Base-by-base conservation (phyloP, 2,329 filamentous ascomycete species). In the Penicillium sp. region DNA sequence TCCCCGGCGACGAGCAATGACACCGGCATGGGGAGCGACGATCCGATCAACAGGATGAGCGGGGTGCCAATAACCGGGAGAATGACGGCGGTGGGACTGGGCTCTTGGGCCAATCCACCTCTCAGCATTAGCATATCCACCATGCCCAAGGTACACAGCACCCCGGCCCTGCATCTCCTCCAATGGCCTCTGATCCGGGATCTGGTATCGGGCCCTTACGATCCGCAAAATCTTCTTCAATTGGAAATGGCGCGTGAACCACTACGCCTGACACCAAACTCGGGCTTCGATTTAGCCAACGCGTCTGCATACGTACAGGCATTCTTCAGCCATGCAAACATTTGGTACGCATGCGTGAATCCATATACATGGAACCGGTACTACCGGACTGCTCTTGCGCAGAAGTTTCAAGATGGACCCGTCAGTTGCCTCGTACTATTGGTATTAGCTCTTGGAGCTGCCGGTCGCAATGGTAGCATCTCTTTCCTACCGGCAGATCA, bases 281-380 rank as follows among this genome's bases (percentile, higher is more conserved):
- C 88, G 49, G 87, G 87, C 13, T 82, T 92, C 59, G 89, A 92
- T 72, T 77, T 93, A 44, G 89, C 88, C 46, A 91, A 92, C 70
- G 89, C 88, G 1, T 83, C 87, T 49, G 83, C 87, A 4, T 93
- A 92, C 72, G 88, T 91, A 41, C 87, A 90, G 69, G 88, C 90
- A 1, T 94, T 91, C 73, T 95, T 94, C 69, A 87, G 89, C 58
- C 83, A 88, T 43, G 91, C 92, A 60, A 94, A 94, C 64, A 83
- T 92, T 3, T 94, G 91, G 89, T 94, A 94, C 69, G 90, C 91
- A 10, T 92, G 89, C 66, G 89, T 95, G 36, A 93, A 92, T 70
- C 90, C 90, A 1, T 90, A 90, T 73, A 90, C 87, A 1, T 95
- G 91, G 90, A 82, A 85, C 43, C 86, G 83, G 60, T 88, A 92